Percentiles rank a stretch among this genome's conserved stretches.
phyloP scores from a whole-genome alignment of 495 filamentous ascomycete genomes.

The Neurospora sp. region DNA sequence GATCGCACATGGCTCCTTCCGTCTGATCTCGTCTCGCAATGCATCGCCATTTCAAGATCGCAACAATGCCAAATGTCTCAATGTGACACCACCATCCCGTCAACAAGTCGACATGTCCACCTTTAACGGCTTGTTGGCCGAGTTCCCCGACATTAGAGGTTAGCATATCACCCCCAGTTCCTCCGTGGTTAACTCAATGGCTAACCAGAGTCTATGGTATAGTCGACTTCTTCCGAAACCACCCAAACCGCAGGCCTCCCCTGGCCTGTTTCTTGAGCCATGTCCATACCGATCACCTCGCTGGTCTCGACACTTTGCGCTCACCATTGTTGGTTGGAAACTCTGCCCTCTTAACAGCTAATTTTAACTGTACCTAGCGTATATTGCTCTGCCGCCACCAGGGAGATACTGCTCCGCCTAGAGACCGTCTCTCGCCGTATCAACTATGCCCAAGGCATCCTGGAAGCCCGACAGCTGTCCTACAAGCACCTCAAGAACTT shows the following conservation, averaged over 20 bases:
- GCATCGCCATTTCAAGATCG: background rate
- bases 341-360: background rate
- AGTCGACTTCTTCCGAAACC: conserved; percentile 79
- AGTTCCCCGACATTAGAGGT: conserved; percentile 66
- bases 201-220: conserved; percentile 3
- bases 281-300: conserved; percentile 85
- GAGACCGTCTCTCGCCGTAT: conserved; percentile 70
- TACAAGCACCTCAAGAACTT: conserved; percentile 68
- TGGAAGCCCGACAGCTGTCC: conserved; percentile 56
- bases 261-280: conserved; percentile 87
- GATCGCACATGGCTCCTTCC: background rate
- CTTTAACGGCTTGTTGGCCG: conserved; percentile 28
- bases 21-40: background rate
- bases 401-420: conserved; percentile 64
- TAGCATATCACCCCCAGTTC: no score
- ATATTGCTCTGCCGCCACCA: conserved; percentile 81
- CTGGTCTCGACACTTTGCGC: conserved; percentile 66
- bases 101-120: conserved; percentile 21
- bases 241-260: conserved; percentile 45
- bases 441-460: conserved; percentile 67
- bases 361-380: conserved; percentile 33
- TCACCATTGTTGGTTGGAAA: conserved; percentile 50
- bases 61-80: background rate
- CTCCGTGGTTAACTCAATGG: no score
- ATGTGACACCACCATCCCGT: background rate